Conservation (phyloP, 495 filamentous ascomycete genomes). For the Lichenothelia convexa region DNA sequence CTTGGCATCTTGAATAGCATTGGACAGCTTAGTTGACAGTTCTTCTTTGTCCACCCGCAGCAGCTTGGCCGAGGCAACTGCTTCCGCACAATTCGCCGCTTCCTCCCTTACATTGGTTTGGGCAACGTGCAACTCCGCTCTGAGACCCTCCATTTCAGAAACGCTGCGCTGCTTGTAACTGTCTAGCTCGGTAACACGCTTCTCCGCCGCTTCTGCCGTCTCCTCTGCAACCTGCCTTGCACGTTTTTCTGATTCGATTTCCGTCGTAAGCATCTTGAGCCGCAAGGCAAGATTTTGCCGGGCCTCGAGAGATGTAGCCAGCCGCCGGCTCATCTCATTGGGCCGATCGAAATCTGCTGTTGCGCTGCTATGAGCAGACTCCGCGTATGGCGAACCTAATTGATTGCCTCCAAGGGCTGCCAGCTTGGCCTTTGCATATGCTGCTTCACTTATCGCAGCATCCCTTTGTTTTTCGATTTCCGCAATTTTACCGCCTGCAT, state of each 20-base stretch:
- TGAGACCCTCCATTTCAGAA: constrained; percentile 65
- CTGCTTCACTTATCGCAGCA: constrained; percentile 75
- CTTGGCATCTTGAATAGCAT: constrained; percentile 43
- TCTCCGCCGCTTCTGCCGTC: constrained; percentile 62
- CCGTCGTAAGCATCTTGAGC: constrained; percentile 43
- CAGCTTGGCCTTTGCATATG: constrained; percentile 84
- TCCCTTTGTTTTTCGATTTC: constrained; percentile 88
- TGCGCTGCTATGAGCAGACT: constrained; percentile 31
- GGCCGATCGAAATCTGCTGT: constrained; percentile 41
- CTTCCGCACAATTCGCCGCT: constrained; percentile 53
- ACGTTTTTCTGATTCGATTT: constrained; percentile 64
- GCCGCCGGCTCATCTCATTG: constrained; percentile 62
- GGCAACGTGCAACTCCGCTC: constrained; percentile 61
- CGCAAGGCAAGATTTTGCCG: constrained; percentile 59
- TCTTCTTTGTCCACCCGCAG: constrained; percentile 72
- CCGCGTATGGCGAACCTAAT: constrained; percentile 54
- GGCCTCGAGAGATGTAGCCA: constrained; percentile 58
- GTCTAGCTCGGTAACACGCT: constrained; percentile 67
- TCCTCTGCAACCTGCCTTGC: constrained; percentile 75
- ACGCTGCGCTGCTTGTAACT: constrained; percentile 60
- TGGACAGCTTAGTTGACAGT: constrained; percentile 47
- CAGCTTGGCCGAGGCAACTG: constrained; percentile 51
- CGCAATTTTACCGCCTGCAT: constrained; percentile 74
- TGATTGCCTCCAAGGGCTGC: constrained; percentile 61
- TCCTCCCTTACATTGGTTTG: constrained; percentile 64